A percentile compares a stretch with the other conserved stretches of the same genome.
Conservation (phyloP, 805 yeast species). For the Metschnikowia henanensis region DNA sequence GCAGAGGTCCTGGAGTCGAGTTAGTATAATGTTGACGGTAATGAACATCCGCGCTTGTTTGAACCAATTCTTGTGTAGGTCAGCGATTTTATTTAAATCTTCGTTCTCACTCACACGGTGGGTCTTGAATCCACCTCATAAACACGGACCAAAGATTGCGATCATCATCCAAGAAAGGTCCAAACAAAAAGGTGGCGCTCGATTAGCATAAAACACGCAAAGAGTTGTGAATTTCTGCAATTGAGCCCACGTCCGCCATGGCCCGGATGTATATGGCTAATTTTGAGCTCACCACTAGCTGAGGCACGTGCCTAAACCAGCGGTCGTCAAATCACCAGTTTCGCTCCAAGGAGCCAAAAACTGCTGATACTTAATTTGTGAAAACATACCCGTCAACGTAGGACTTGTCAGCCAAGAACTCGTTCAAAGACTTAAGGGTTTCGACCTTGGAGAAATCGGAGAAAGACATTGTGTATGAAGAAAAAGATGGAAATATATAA, state of each 20-base stretch:
- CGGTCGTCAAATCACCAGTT: background rate
- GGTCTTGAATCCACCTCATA: conserved; percentile 96
- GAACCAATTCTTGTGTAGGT: conserved; percentile 9
- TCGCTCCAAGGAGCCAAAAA: background rate
- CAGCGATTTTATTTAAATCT: conserved; percentile 43
- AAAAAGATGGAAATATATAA: conserved; percentile 10
- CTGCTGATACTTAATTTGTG: background rate
- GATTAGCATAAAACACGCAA: no score
- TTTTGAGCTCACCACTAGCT: background rate
- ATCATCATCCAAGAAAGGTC: conserved; percentile 53
- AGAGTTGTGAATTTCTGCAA: background rate
- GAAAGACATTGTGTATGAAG: conserved; percentile 56
- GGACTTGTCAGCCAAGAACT: conserved; percentile 87
- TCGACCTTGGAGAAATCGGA: conserved; percentile 80
- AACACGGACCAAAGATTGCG: conserved; percentile 89
- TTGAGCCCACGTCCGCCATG: background rate
- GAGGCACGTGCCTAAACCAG: background rate
- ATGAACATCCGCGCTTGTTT: no score
- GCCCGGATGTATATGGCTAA: background rate
- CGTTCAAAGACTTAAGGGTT: conserved; percentile 64
- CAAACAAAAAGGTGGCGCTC: background rate
- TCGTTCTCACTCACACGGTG: conserved; percentile 86
- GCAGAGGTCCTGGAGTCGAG: conserved; percentile 67
- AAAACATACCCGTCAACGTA: conserved; percentile 91
- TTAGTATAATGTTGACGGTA: conserved; percentile 21